Base-by-base conservation (phyloP, 1,284 basidiomycete genomes). In the Psilocybe mexicana region DNA sequence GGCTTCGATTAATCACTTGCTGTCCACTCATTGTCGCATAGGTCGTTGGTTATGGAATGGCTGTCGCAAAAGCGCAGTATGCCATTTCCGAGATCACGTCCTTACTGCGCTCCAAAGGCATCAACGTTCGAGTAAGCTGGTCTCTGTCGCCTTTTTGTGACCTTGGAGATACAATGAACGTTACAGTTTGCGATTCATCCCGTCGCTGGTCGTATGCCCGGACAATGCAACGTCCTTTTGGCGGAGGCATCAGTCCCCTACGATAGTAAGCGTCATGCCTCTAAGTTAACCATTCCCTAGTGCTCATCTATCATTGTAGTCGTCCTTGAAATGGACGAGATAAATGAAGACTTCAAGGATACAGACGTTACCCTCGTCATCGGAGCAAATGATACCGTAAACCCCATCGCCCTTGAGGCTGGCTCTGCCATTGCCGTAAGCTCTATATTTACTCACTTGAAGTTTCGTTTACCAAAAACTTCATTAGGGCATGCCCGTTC, bases 41-140 rank as follows among this genome's bases (percentile, higher is more conserved):
- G 87, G 87, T 91, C n/a, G 89, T 92, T 25, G 90, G 91, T 10
- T 93, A 93, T 67, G 92, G 91, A 40, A 93, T 94, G 91, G 92
- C 92, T 11, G 92, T 93, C 0, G 92, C 92, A 12, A 93, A 92
- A 70, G 92, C 92, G 4, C 92, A 94, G 67, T 91, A 90, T 70
- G 89, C 92, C 3, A 92, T 94, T 64, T 86, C 90, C 10, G 92
- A 94, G 62, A 92, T 94, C 54, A 86, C 86, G 25, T 76, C 82
- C 0, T 81, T 88, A 70, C 77, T 94, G 36, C 78, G 87, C 54
- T 78, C 85, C 1, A 90, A 85, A 66, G 90, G 84, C 11, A 79
- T 92, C 66, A 90, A 87, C 51, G 90, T 92, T 43, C 85, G 84
- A 60, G 79, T 79, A 71, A 45, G 77, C 67, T 53, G 24, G 18